These are phyloP conservation scores for Populus euphratica DNA, from an alignment of 345 rosid genomes.

Conservation along the genomic window DNA sequence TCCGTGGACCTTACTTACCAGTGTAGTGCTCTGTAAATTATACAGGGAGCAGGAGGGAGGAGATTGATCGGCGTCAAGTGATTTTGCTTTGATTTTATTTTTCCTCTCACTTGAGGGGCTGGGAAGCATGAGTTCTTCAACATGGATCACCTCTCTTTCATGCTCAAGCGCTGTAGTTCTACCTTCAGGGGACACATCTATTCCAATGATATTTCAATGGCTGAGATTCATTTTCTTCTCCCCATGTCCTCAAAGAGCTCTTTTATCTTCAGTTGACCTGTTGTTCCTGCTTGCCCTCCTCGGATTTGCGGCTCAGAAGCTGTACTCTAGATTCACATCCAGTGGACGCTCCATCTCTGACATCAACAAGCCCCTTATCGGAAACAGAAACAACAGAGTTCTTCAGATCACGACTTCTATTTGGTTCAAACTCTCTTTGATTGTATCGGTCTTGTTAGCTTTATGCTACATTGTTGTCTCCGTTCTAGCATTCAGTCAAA, in stretches of 20 bases:
- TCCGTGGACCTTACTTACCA: neutral
- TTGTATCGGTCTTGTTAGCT: slow-evolving; percentile 41
- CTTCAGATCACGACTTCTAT: slow-evolving; percentile 27
- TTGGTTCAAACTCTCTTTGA: slow-evolving; percentile 56
- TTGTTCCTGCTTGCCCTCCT: slow-evolving; percentile 50
- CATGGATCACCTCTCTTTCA: slow-evolving; percentile 57
- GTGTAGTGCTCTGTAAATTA: neutral
- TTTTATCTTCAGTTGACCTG: slow-evolving; percentile 51
- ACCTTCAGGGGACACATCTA: slow-evolving; percentile 29
- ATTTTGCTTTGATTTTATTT: neutral
- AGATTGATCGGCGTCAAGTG: neutral
- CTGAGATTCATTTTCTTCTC: slow-evolving; percentile 66
- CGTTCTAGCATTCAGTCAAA: slow-evolving; percentile 46
- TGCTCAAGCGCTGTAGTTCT: slow-evolving; percentile 52
- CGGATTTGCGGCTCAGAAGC: slow-evolving; percentile 45
- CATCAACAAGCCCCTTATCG: slow-evolving; percentile 55
- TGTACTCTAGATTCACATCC: slow-evolving; percentile 39
- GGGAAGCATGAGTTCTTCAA: slow-evolving; percentile 36
- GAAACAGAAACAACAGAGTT: slow-evolving; percentile 28
- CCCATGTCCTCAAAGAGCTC: slow-evolving; percentile 77
- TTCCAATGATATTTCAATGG: slow-evolving; percentile 56
- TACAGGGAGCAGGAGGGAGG: slow-evolving; percentile 23
- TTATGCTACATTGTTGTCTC: slow-evolving; percentile 41
- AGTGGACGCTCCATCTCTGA: slow-evolving; percentile 26
- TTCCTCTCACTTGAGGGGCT: neutral